Conservation (phyloP, 2,329 filamentous ascomycete genomes). For the Colletotrichum agaves region DNA sequence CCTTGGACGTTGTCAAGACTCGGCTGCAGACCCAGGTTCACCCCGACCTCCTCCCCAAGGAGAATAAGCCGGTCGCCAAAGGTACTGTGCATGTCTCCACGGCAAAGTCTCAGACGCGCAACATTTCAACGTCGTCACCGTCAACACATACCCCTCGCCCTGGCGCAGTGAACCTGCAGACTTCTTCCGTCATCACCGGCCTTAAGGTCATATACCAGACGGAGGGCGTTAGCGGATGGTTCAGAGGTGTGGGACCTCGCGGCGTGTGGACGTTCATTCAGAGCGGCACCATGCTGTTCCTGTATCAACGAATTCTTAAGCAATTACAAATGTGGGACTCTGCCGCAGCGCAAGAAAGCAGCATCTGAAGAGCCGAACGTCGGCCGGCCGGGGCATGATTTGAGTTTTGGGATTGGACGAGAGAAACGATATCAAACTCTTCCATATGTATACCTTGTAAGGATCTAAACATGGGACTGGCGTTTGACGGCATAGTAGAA, state of each 20-base stretch:
- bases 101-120: conserved; percentile 67
- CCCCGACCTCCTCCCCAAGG: conserved; percentile 46
- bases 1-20: conserved; percentile 97
- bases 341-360: conserved; percentile 23
- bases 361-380: conserved; percentile 23
- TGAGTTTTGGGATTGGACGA: conserved; percentile 17
- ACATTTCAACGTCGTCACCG: conserved; percentile 90
- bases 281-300: conserved; percentile 94
- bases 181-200: conserved; percentile 87
- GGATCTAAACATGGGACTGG: conserved; percentile 35
- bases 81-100: conserved; percentile 41
- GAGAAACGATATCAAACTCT: conserved; percentile 30
- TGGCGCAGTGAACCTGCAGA: conserved; percentile 83
- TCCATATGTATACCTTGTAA: conserved; percentile 36
- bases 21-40: conserved; percentile 91
- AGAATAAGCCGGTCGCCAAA: conserved; percentile 39
- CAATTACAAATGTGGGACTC: conserved; percentile 71
- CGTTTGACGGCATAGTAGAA: conserved; percentile 36
- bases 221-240: conserved; percentile 90
- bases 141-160: conserved; percentile 84
- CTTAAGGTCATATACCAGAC: conserved; percentile 88
- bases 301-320: conserved; percentile 89
- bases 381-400: neutral
- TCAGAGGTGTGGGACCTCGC: conserved; percentile 91
- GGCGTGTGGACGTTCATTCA: conserved; percentile 98